Base-by-base conservation (phyloP, 2,329 filamentous ascomycete genomes). In the Nemania bipapillata region DNA sequence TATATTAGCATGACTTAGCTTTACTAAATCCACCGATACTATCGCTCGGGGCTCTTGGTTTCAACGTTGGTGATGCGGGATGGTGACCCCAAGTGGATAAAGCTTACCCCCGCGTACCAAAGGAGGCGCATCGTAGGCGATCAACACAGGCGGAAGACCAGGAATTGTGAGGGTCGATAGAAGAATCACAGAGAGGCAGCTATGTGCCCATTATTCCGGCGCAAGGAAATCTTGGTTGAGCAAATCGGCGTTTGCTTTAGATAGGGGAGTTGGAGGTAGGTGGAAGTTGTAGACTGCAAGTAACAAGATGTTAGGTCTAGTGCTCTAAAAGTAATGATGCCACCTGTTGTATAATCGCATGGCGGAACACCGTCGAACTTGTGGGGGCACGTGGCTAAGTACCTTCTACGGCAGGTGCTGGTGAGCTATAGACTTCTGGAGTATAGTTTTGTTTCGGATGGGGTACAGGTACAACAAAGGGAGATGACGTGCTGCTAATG, bases 71-170 rank as follows among this genome's bases (percentile, higher is more conserved):
- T 52, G 57, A 24, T 9, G 68, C 47, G 22, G 32, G 45, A 45
- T 35, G 6, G 42, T 3, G 45, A 37, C 26, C 22, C 28, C 66
- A 63, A 58, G 61, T 45, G 49, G 47, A 69, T 69, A 58, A 65
- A 71, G 70, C 86, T 79, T 85, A 88, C 86, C 83, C 86, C 86
- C 76, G 86, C 85, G 77, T 89, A 89, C 86, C 86, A 88, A 72
- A 83, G 82, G 74, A 89, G 79, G 78, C 87, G 85, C 87, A 89
- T 88, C 76, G 80, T 86, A 77, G 78, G 64, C 58, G 56, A 47
- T 72, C 55, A 56, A 67, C 64, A 52, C 67, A 45, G 52, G 58
- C 63, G 66, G 40, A 59, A 58, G 45, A 63, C 59, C n/a, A 50
- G 61, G 68, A 63, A 53, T 52, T 20, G 22, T 37, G 53, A 52